Evolutionary conservation across 805 yeast species (phyloP), one percentile per base, ranked within the genome.

Genomic region (Jamesozyma lodderae): DNA sequence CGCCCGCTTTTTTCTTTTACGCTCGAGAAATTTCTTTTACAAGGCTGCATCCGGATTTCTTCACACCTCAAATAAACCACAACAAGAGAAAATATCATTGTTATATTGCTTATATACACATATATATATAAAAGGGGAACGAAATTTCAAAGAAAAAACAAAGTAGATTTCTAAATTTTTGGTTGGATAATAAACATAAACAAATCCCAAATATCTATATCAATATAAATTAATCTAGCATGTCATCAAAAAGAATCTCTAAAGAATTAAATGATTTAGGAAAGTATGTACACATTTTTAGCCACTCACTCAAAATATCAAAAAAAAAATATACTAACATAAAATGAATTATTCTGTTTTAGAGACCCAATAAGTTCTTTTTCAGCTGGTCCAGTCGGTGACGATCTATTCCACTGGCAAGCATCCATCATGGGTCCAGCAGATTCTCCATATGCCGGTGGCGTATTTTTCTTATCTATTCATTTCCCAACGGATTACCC

Each of bases 401-500:
- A 92, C 55, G 98, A 90, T 64, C 70, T 90, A 59, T 92, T 82
- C 69, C 97, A 90, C 71, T 92, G 98, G 98, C 97, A 92, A 69
- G 98, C 97, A 30, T 88, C 97, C 31, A 92, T 92, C 62, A 86
- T 92, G 94, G 98, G 98, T 35, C 98, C 98, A 36, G 76, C 95
- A 51, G 97, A 92, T 67, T 84, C 96, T 34, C 92, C 84, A 44
- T 77, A 77, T 53, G 73, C 81, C 27, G 90, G 90, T 48, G 98
- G 97, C 57, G 96, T 90, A 32, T 92, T 92, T 66, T 92, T 92
- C 73, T 75, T 92, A 46, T 79, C 94, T 38, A 87, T 92, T 63
- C 95, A 87, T 63, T 92, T 92, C 82, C 98, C 98, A 62, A 88
- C 97, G 42, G 97, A 92, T 66, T 92, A 92, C 65, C 98, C 98